Percentiles rank a stretch among this genome's conserved stretches.
These are phyloP conservation scores for Cyclanthera cordifolia DNA, from an alignment of 306 rosid genomes.

Conservation along the genomic window DNA sequence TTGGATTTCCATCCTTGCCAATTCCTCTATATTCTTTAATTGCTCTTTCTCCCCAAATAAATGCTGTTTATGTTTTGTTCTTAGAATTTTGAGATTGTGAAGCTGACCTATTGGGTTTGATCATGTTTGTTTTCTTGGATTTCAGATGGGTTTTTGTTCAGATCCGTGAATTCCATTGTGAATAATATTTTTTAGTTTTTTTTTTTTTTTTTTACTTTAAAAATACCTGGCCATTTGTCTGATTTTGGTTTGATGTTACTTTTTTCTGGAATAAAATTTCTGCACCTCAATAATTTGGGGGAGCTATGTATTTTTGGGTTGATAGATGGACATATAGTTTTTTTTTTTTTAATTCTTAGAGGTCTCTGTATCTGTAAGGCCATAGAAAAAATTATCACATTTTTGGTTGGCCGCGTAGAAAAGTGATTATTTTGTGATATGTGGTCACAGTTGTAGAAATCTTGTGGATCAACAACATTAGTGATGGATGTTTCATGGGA, in stretches of 20 bases:
- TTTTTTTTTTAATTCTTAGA: background rate
- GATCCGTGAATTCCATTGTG: background rate
- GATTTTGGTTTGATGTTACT: background rate
- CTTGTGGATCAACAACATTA: too few relatives aligned
- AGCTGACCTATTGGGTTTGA: background rate
- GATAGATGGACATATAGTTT: too few relatives aligned
- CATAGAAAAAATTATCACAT: background rate
- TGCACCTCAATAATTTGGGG: too few relatives aligned
- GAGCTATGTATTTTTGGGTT: background rate
- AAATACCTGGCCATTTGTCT: background rate
- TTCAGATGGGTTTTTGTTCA: background rate
- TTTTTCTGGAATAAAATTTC: too few relatives aligned
- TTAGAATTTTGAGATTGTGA: background rate
- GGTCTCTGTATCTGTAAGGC: background rate
- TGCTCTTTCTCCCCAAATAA: background rate
- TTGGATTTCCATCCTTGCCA: background rate
- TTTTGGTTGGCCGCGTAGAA: background rate
- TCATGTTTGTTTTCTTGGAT: background rate
- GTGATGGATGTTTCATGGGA: too few relatives aligned
- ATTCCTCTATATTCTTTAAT: background rate
- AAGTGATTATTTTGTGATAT: too few relatives aligned
- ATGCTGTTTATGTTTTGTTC: background rate
- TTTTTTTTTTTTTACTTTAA: too few relatives aligned
- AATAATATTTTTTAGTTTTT: background rate
- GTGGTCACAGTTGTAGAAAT: too few relatives aligned